Percentiles rank a stretch among this genome's conserved stretches.
phyloP scores from a whole-genome alignment of 2,329 filamentous ascomycete species.

The Beauveria bassiana region DNA sequence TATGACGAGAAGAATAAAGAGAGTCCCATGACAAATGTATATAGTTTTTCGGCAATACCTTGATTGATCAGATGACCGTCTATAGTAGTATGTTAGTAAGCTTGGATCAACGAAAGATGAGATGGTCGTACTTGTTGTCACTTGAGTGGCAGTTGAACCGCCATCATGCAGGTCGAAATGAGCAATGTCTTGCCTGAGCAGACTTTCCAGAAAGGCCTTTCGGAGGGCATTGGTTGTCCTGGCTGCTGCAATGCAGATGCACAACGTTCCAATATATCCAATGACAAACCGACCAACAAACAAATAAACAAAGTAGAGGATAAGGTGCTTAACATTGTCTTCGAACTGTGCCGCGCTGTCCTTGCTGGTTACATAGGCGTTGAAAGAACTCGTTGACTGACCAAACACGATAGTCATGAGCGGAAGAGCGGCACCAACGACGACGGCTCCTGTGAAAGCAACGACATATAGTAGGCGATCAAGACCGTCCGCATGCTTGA shows the following conservation, averaged over 20 bases:
- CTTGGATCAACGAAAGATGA: background rate
- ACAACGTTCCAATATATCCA: background rate
- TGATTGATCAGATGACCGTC: background rate
- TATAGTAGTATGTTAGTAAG: background rate
- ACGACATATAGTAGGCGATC: background rate
- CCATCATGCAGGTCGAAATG: background rate
- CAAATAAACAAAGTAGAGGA: constrained; percentile 8
- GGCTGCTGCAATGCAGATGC: background rate
- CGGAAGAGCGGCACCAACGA: constrained; percentile 1
- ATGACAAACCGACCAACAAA: constrained; percentile 5
- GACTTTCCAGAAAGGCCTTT: constrained; percentile 1
- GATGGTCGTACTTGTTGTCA: background rate
- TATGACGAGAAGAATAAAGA: background rate
- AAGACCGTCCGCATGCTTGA: background rate
- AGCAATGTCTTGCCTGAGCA: constrained; percentile 4
- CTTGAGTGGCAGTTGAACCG: constrained; percentile 1
- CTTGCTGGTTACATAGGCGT: background rate
- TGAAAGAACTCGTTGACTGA: background rate
- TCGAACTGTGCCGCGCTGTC: background rate
- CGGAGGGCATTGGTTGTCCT: constrained; percentile 4
- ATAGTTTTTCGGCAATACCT: background rate
- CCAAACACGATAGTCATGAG: constrained; percentile 9
- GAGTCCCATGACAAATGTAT: background rate
- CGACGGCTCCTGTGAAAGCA: background rate
- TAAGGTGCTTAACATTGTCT: background rate